Conservation (phyloP, 2,329 filamentous ascomycete species). For the Cordyceps fumosorosea region DNA sequence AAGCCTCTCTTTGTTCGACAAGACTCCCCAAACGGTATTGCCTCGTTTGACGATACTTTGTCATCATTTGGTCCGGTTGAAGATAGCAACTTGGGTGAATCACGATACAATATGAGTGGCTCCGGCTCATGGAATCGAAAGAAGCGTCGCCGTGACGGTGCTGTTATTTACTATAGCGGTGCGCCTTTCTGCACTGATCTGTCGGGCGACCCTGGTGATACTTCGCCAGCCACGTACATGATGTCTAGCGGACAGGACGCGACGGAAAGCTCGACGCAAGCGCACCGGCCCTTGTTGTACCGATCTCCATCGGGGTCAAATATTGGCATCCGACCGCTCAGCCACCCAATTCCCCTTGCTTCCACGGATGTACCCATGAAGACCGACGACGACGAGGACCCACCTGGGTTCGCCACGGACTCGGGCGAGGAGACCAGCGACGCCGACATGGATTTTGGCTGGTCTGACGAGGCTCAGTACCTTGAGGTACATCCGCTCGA, state of each 20-base stretch:
- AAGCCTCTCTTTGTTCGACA: slow-evolving; percentile 55
- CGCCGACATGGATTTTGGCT: slow-evolving; percentile 38
- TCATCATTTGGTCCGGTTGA: slow-evolving; percentile 42
- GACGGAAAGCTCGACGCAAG: slow-evolving; percentile 15
- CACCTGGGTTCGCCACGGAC: slow-evolving; percentile 27
- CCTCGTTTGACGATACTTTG: slow-evolving; percentile 41
- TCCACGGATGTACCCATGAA: slow-evolving; percentile 21
- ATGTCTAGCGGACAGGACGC: slow-evolving; percentile 37
- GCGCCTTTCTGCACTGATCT: slow-evolving; percentile 76
- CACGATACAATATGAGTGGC: slow-evolving; percentile 40
- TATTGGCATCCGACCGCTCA: slow-evolving; percentile 43
- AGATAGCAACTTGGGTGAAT: slow-evolving; percentile 43
- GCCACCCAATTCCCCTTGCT: slow-evolving; percentile 18
- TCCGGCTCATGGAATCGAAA: slow-evolving; percentile 42
- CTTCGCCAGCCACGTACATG: slow-evolving; percentile 42
- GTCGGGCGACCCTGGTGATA: slow-evolving; percentile 55
- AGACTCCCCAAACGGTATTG: slow-evolving; percentile 39
- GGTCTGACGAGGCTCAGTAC: slow-evolving; percentile 39
- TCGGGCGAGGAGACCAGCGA: slow-evolving; percentile 30
- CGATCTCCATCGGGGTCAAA: slow-evolving; percentile 47
- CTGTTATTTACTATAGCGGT: slow-evolving; percentile 78
- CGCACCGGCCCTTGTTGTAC: slow-evolving; percentile 24
- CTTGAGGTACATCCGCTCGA: slow-evolving; percentile 38
- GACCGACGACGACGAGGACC: slow-evolving; percentile 23
- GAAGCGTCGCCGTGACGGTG: slow-evolving; percentile 58